Base-by-base conservation (phyloP, 495 filamentous ascomycete genomes). In the Hypoxylon trugodes region DNA sequence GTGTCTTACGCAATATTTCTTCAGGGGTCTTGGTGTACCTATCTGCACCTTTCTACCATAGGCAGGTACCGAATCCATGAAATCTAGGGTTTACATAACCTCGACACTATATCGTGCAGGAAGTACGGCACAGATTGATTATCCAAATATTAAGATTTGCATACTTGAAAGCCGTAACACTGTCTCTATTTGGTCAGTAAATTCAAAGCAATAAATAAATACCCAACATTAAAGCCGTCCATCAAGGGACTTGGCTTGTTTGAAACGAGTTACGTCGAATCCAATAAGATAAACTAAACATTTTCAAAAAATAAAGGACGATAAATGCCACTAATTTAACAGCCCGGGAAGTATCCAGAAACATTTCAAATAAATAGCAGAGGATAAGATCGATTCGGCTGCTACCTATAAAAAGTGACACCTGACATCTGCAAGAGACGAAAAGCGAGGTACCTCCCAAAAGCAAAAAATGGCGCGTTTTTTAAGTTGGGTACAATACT, bases 391-490 rank as follows among this genome's bases (percentile, higher is more conserved):
- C 62, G 22, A 51, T 51, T 19, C 40, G 2, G 43, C 56, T 56
- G 56, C 45, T 66, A 51, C 52, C 62, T 28, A 32, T 2, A 9
- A 56, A 54, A 60, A 35, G 33, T 53, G 32, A 61, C 28, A 22
- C 43, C 18, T 13, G 43, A 40, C 51, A 40, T 12, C 24, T 15
- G 16, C 32, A 28, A 33, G 28, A 51, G 18, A 13, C 22, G 52
- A 56, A 19, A 37, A 38, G 18, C 33, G 24, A 25, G 40, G 28
- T 18, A 36, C 26, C 48, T 42, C 41, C 28, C 43, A 60, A 40
- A 50, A 55, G 37, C 37, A 55, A 60, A 65, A 66, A 66, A 66
- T 61, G 51, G 62, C 56, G 62, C 62, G 56, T 32, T 42, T 40
- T 45, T 54, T 22, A 13, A 15, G 7, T 15, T 60, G 4, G 6